Percentiles rank a stretch among this genome's conserved stretches.
Evolutionary conservation across 2,329 filamentous ascomycete species (phyloP).

Genomic region (Mollisiaceae sp.): DNA sequence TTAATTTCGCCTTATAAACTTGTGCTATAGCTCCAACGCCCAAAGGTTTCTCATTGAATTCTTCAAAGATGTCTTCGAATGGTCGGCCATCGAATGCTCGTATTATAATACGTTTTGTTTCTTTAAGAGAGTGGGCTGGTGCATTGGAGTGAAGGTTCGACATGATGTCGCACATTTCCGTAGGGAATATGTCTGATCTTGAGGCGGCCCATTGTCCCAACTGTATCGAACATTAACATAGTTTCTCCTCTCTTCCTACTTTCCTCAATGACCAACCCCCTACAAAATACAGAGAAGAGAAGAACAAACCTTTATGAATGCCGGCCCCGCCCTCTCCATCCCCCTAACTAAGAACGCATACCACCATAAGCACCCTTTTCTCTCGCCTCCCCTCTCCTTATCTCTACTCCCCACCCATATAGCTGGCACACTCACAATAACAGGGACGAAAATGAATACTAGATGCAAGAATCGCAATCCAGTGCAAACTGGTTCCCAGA

Average conservation of each 20-base stretch:
- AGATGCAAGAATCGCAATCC: constrained; percentile 88
- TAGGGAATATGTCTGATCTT: constrained; percentile 93
- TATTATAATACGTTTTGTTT: constrained; percentile 79
- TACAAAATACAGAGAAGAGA: not conserved
- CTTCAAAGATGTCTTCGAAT: constrained; percentile 94
- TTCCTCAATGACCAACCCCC: not conserved
- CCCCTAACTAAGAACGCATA: constrained; percentile 83
- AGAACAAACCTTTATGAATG: constrained; percentile 85
- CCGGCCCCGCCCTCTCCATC: constrained; percentile 93
- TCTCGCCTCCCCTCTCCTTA: constrained; percentile 71
- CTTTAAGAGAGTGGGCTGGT: constrained; percentile 83
- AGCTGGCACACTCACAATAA: constrained; percentile 77
- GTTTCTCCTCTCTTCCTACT: not conserved
- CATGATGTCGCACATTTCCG: constrained; percentile 90
- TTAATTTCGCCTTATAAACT: constrained; percentile 94
- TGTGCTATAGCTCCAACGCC: constrained; percentile 97
- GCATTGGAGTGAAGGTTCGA: constrained; percentile 94
- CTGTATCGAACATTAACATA: constrained; percentile 49
- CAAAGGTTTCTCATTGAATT: constrained; percentile 87
- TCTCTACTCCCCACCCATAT: constrained; percentile 78
- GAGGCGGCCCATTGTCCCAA: constrained; percentile 99
- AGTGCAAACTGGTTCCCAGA: constrained; percentile 88
- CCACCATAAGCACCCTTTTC: constrained; percentile 89
- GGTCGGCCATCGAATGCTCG: constrained; percentile 78
- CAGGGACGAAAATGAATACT: constrained; percentile 86